These are phyloP conservation scores for Nemophila menziesii DNA, from an alignment of 257 asterid species.

Conservation along the genomic window DNA sequence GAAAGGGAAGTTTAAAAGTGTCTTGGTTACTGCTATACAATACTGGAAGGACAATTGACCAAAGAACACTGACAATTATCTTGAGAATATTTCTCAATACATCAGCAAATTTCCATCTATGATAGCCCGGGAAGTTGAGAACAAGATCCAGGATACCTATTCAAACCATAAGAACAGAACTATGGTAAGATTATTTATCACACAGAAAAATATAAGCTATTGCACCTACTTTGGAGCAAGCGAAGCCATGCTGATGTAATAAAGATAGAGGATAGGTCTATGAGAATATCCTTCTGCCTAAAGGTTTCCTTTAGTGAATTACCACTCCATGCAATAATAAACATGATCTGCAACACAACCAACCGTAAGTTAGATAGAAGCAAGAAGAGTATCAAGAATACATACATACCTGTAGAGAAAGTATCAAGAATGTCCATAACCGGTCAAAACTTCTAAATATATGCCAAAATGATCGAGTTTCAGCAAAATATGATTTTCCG, in stretches of 20 bases:
- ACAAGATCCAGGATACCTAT: constrained; percentile 81
- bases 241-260: constrained; percentile 90
- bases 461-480: constrained; percentile 95
- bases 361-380: constrained; percentile 6
- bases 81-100: constrained; percentile 67
- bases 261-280: constrained; percentile 66
- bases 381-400: constrained; percentile 7
- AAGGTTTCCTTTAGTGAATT: constrained; percentile 50
- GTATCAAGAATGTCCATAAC: constrained; percentile 81
- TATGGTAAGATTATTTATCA: too few relatives aligned
- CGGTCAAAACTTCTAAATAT: constrained; percentile 90
- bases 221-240: constrained; percentile 77
- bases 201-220: too few relatives aligned
- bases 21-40: constrained; percentile 50
- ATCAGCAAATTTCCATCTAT: constrained; percentile 71
- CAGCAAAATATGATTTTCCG: constrained; percentile 91
- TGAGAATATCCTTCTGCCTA: constrained; percentile 40
- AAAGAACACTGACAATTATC: constrained; percentile 68
- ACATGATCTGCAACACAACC: constrained; percentile 49
- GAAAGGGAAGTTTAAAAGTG: constrained; percentile 28
- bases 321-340: constrained; percentile 70
- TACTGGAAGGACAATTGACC: constrained; percentile 71
- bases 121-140: constrained; percentile 87
- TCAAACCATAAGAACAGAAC: too few relatives aligned
- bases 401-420: constrained; percentile 67